A percentile compares a stretch with the other conserved stretches of the same genome.
Evolutionary conservation across 1,139 yeast species (phyloP).

Genomic region (Blastobotrys buckinghamii): DNA sequence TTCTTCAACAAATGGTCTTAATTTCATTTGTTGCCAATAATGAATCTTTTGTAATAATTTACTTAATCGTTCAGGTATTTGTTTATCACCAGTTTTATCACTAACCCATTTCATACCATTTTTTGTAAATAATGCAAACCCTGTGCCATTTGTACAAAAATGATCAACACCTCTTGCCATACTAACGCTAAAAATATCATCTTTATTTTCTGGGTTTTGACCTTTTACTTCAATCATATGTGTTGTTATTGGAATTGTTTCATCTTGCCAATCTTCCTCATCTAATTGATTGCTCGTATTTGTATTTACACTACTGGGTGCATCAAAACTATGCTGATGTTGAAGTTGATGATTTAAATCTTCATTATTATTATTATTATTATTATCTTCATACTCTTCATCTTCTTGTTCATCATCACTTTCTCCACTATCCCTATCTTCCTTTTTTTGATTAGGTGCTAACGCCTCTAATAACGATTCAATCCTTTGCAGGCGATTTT

Average conservation of each 20-base stretch:
- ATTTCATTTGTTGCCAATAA: constrained; percentile 32
- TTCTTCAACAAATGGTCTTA: constrained; percentile 23
- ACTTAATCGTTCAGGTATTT: constrained; percentile 23
- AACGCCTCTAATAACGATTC: constrained; percentile 28
- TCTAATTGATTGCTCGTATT: background rate
- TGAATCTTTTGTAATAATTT: constrained; percentile 22
- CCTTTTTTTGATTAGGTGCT: constrained; percentile 9
- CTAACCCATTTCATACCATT: constrained; percentile 40
- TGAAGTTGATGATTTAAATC: background rate
- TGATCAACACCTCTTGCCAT: constrained; percentile 18
- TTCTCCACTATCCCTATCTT: constrained; percentile 16
- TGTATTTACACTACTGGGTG: background rate
- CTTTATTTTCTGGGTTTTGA: constrained; percentile 3
- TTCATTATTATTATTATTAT: background rate
- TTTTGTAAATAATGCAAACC: constrained; percentile 38
- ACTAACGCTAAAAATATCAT: constrained; percentile 19
- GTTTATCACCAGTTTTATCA: constrained; percentile 31
- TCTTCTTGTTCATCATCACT: background rate
- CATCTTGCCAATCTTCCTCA: constrained; percentile 6
- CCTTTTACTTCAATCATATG: constrained; percentile 11
- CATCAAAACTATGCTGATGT: too few species aligned
- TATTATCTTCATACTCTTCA: background rate
- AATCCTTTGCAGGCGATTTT: constrained; percentile 30
- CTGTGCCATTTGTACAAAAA: constrained; percentile 24
- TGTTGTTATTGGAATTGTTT: constrained; percentile 11